Evolutionary conservation across 225 moss, liverwort and hornwort genomes (phyloP).

Genomic region (Physcomitrellopsis africana): DNA sequence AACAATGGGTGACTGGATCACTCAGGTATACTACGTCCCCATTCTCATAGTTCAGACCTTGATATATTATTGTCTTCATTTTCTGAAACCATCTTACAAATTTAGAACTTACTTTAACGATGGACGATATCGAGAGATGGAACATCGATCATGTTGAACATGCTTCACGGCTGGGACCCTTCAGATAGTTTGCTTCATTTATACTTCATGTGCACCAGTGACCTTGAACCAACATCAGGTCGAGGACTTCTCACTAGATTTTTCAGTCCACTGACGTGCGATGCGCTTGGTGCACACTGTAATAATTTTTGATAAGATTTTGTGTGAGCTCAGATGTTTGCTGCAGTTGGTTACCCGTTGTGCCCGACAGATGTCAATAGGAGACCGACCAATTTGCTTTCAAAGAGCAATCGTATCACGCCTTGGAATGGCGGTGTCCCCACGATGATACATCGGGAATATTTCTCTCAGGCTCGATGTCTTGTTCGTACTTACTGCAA

Average conservation of each 20-base stretch:
- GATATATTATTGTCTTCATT: background rate
- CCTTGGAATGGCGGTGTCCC: constrained; percentile 51
- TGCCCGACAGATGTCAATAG: constrained; percentile 38
- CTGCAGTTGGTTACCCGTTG: constrained; percentile 32
- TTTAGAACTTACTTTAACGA: too few relatives aligned
- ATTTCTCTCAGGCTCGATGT: constrained; percentile 46
- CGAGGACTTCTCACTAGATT: too few relatives aligned
- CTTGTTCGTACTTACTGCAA: constrained; percentile 43
- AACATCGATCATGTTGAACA: too few relatives aligned
- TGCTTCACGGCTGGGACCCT: too few relatives aligned
- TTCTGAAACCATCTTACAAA: too few relatives aligned
- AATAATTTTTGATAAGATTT: too few relatives aligned
- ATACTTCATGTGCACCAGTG: too few relatives aligned
- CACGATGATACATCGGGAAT: background rate
- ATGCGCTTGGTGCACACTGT: too few relatives aligned
- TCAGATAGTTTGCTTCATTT: too few relatives aligned
- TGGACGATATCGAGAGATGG: too few relatives aligned
- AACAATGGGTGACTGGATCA: constrained; percentile 56
- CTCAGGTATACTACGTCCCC: constrained; percentile 22
- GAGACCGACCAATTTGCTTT: constrained; percentile 55
- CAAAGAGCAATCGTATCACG: constrained; percentile 52
- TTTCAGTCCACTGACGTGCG: too few relatives aligned
- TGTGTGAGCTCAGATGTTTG: constrained; percentile 31
- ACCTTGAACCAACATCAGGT: too few relatives aligned
- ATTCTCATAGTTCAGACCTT: background rate